Base-by-base conservation (phyloP, 495 filamentous ascomycete species). In the Rusavskia elegans region DNA sequence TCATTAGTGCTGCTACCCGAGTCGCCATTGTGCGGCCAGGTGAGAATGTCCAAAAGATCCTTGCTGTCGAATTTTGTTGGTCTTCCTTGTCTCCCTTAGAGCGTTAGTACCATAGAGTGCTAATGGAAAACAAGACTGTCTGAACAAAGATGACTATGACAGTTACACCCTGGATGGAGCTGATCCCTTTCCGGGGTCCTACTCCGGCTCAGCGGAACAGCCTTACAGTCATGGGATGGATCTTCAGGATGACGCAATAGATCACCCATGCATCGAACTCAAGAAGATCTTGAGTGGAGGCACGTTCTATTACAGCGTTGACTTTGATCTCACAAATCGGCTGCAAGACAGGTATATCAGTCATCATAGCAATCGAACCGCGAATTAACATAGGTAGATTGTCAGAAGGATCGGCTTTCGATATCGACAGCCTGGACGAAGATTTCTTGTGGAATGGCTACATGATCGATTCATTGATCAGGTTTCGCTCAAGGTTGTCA, bases 231-330 rank as follows among this genome's bases (percentile, higher is more conserved):
- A 75, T 56, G 74, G 71, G 37, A 65, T 74, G n/a, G 77, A 82
- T 29, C 70, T 76, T 49, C 75, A 73, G 55, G 86, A 95, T 36
- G 67, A 75, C 30, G 60, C 78, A 29, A 62, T 84, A 23, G 89
- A 95, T 57, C 87, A 96, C 65, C 93, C 92, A 21, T 96, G 88
- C 61, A 63, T 85, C 50, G 86, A 89, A 38, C 59, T 98, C 48
- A 89, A 89, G 62, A 96, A 94, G 71, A 75, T 98, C 10, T 71
- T 98, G 20, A 81, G 86, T 55, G 85, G 92, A 66, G 89, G 93
- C n/a, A 95, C 83, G 13, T 98, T 98, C 62, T 97, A 97, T 64
- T 98, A 95, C 65, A 96, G 90, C 60, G 82, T 87, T 29, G 86
- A 97, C 67, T 98, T 98, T 63, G 89, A 97, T 64, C 75, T 98